These are phyloP conservation scores for Ganoderma lucidum DNA, from an alignment of 1,284 basidiomycete species.

Conservation along the genomic window DNA sequence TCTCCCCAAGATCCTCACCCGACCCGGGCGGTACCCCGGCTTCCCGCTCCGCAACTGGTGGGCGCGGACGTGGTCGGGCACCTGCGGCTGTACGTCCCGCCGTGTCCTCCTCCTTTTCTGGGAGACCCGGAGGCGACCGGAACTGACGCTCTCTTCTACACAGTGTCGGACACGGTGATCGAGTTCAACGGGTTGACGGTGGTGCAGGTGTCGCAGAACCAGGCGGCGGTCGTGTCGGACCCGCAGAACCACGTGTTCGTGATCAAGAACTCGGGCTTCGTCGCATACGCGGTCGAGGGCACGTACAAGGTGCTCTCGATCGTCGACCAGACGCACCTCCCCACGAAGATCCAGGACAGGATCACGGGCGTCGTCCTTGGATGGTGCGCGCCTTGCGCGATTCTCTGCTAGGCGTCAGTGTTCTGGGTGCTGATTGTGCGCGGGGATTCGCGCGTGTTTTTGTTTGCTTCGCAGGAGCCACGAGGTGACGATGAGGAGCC, in stretches of 20 bases:
- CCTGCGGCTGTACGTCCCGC: slow-evolving; percentile 63
- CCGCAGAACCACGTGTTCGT: slow-evolving; percentile 85
- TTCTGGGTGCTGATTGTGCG: neutral
- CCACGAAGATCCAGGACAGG: slow-evolving; percentile 63
- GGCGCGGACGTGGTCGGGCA: slow-evolving; percentile 74
- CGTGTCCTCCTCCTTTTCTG: neutral
- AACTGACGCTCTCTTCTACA: no score
- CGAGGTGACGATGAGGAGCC: slow-evolving; percentile 78
- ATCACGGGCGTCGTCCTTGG: slow-evolving; percentile 68
- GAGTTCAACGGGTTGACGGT: slow-evolving; percentile 80
- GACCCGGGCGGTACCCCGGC: slow-evolving; percentile 77
- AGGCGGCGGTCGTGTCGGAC: slow-evolving; percentile 80
- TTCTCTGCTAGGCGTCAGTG: neutral
- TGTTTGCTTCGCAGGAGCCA: slow-evolving; percentile 51
- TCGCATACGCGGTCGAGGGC: slow-evolving; percentile 78
- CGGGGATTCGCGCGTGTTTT: neutral
- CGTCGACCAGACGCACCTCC: slow-evolving; percentile 82
- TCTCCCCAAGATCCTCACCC: slow-evolving; percentile 72
- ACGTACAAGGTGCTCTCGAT: slow-evolving; percentile 79
- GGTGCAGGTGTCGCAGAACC: slow-evolving; percentile 84
- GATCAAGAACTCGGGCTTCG: slow-evolving; percentile 79
- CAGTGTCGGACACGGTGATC: slow-evolving; percentile 81
- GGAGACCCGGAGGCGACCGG: no score
- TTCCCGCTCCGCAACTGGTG: slow-evolving; percentile 84
- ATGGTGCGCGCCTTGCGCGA: slow-evolving; percentile 44